A percentile compares a stretch with the other conserved stretches of the same genome.
These are phyloP conservation scores for Neurospora sp. DNA, from an alignment of 495 filamentous ascomycete species.

Conservation along the genomic window DNA sequence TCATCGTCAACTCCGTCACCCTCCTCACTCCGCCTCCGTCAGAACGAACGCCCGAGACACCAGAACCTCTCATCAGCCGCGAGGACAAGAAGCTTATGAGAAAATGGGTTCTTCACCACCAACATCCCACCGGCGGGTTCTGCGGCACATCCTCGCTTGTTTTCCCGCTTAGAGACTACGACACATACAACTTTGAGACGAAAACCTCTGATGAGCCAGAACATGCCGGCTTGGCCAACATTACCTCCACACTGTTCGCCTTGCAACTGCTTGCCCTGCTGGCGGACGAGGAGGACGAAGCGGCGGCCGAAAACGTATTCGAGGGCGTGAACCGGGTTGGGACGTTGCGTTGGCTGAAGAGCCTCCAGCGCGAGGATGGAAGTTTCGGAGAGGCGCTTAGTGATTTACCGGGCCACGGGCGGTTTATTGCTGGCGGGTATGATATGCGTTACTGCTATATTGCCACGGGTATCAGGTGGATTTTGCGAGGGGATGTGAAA, in stretches of 20 bases:
- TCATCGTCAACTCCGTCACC: slow-evolving; percentile 47
- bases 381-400: slow-evolving; percentile 81
- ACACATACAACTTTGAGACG: slow-evolving; percentile 21
- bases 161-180: slow-evolving; percentile 24
- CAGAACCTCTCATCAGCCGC: slow-evolving; percentile 22
- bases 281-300: slow-evolving; percentile 52
- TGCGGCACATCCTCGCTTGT: slow-evolving; percentile 56
- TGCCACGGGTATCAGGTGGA: slow-evolving; percentile 71
- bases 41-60: slow-evolving; percentile 9
- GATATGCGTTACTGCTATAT: slow-evolving; percentile 85
- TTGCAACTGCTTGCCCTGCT: slow-evolving; percentile 63
- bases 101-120: slow-evolving; percentile 52
- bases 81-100: slow-evolving; percentile 26
- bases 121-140: slow-evolving; percentile 75
- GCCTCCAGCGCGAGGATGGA: slow-evolving; percentile 72
- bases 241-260: slow-evolving; percentile 83
- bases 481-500: slow-evolving; percentile 52
- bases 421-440: slow-evolving; percentile 59
- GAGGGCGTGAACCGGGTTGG: slow-evolving; percentile 52
- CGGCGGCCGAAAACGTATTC: slow-evolving; percentile 21
- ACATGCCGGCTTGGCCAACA: slow-evolving; percentile 67
- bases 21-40: slow-evolving; percentile 27
- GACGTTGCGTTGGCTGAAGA: slow-evolving; percentile 63
- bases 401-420: slow-evolving; percentile 31
- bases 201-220: slow-evolving; percentile 20